Evolutionary conservation across 768 basidiomycete species (phyloP), one percentile per base, ranked within the genome.

Genomic region (Pleurotus ostreatus): DNA sequence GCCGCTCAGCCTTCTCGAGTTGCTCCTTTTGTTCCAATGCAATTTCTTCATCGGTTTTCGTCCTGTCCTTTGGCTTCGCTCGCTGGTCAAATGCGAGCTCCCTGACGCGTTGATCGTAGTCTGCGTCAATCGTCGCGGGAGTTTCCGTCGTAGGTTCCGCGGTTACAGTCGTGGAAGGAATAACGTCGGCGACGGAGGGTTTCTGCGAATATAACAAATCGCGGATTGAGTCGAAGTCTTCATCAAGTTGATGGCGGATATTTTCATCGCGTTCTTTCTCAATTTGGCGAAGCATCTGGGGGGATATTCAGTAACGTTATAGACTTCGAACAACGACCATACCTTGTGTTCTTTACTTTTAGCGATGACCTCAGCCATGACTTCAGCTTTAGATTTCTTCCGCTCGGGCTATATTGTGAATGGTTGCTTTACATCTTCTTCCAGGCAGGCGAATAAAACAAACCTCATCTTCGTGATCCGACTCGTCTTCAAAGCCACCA

Each of bases 321-420:
- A 26, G 57, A 34, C 57, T 11, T 48, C 37, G 22, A 12, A 44
- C 8, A 55, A 54, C 12, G 22, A 47, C 67, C 71, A 26, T 62
- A 93, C 96, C 77, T 96, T 98, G 74, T 98, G 85, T 49, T 86
- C 84, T 71, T 99, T 99, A 72, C 93, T 95, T 72, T 98, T 99
- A 1, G 93, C 90, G 45, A 99, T 92, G 34, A 99, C 90, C 68
- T 99, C 97, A 0, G 90, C 84, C 97, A 99, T 98, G 59, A 98
- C 92, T 65, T 99, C 95, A 1, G 91, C 88, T 71, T 96, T 97
- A 3, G 87, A 84, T 72, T 92, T 96, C 71, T 96, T 97, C 57
- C 86, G 77, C 46, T 82, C 82, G 6, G 88, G 88, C 91, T 94
- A 63, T 3, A 57, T 16, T 16, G 30, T 9, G 8, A 34, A 34